Conservation (phyloP, 345 rosid genomes). For the Chamaenerion angustifolium region DNA sequence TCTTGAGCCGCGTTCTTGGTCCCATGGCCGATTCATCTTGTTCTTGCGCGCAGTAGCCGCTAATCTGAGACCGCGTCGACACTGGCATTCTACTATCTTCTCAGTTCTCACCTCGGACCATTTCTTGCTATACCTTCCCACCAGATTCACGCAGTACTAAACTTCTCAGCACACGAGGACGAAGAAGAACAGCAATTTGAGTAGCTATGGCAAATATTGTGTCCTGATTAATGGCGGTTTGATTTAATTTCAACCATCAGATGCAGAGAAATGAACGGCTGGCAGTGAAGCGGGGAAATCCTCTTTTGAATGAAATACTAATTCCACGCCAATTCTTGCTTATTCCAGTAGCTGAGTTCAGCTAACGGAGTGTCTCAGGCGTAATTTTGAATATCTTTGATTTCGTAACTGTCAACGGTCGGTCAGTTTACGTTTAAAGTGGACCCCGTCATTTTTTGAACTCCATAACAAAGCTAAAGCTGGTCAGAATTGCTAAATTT, state of each 20-base stretch:
- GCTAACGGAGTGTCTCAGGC: no score
- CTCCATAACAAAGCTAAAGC: no score
- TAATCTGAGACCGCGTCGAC: slow-evolving; percentile 56
- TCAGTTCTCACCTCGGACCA: slow-evolving; percentile 28
- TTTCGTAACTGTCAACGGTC: no score
- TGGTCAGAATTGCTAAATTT: no score
- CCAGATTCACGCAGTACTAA: slow-evolving; percentile 14
- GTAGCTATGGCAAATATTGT: neutral
- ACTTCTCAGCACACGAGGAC: slow-evolving; percentile 7
- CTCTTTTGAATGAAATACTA: slow-evolving; percentile 17
- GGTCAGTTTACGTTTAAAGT: no score
- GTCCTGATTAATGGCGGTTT: slow-evolving; percentile 13
- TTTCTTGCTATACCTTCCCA: slow-evolving; percentile 1
- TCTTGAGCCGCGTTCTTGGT: slow-evolving; percentile 6
- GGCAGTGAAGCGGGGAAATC: slow-evolving; percentile 15
- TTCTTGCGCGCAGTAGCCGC: slow-evolving; percentile 4
- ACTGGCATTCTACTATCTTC: slow-evolving; percentile 53
- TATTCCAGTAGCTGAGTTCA: neutral
- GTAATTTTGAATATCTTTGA: no score
- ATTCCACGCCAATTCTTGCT: slow-evolving; percentile 16
- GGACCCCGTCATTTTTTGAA: no score
- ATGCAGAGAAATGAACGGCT: slow-evolving; percentile 21
- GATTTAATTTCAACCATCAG: slow-evolving; percentile 17
- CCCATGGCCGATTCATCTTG: slow-evolving; percentile 12
- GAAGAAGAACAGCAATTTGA: neutral